Evolutionary conservation across 1,284 basidiomycete genomes (phyloP).

Genomic region (Fomitopsis pinicola): DNA sequence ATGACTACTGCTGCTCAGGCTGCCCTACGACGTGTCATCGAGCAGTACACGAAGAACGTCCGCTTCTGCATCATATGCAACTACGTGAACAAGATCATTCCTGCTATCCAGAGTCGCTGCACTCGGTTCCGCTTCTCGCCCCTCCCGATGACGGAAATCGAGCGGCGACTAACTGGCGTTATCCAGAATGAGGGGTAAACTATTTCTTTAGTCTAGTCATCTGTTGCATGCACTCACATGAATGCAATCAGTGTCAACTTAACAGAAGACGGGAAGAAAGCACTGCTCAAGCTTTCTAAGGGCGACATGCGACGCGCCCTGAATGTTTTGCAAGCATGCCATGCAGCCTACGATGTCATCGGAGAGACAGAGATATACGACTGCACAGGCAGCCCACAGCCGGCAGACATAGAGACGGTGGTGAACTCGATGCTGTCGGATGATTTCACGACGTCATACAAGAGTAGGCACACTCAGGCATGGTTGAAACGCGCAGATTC

Average conservation of each 20-base stretch:
- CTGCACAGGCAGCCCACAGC: slow-evolving; percentile 96
- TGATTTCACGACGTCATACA: slow-evolving; percentile 92
- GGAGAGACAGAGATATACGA: slow-evolving; percentile 94
- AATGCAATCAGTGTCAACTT: slow-evolving; percentile 67
- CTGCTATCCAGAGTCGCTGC: slow-evolving; percentile 97
- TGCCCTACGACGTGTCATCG: slow-evolving; percentile 93
- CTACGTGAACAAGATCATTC: slow-evolving; percentile 99
- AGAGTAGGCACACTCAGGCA: slow-evolving; percentile 49
- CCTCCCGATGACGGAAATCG: slow-evolving; percentile 81
- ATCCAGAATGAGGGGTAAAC: slow-evolving; percentile 83
- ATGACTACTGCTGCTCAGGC: slow-evolving; percentile 99
- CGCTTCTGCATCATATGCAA: slow-evolving; percentile 99
- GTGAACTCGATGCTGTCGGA: slow-evolving; percentile 96
- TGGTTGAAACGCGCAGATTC: no score
- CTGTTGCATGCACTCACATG: not conserved
- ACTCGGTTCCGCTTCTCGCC: slow-evolving; percentile 99
- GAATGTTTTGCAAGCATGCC: slow-evolving; percentile 96
- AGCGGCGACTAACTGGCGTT: slow-evolving; percentile 77
- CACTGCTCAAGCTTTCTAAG: slow-evolving; percentile 87
- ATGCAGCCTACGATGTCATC: slow-evolving; percentile 89
- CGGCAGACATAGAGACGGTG: slow-evolving; percentile 88
- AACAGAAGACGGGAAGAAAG: slow-evolving; percentile 83
- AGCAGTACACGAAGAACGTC: slow-evolving; percentile 98
- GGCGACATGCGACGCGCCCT: slow-evolving; percentile 98
- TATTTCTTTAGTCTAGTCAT: not conserved